Evolutionary conservation across 2,329 filamentous ascomycete species (phyloP), one percentile per base, ranked within the genome.

Genomic region (Cladosporium sp.): DNA sequence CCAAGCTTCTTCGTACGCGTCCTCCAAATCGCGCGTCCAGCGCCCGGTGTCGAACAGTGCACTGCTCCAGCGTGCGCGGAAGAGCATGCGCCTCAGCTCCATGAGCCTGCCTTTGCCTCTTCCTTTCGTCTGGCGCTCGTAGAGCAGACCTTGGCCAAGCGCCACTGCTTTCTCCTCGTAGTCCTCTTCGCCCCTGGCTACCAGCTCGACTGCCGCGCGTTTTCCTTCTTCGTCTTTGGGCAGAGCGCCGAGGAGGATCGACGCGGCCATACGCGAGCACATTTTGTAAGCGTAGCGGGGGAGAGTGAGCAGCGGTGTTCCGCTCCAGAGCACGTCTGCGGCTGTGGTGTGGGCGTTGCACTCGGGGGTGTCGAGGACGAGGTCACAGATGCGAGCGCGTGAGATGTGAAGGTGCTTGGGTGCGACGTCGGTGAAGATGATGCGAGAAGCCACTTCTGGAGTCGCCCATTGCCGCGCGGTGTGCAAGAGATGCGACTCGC

Each of bases 301-400:
- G 33, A 95, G 83, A 0, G 95, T 99, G 31, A 99, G 83, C 26
- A 99, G 82, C 5, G 95, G 95, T 0, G 95, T 98, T 71, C 93
- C 96, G 62, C 91, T 96, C 95, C 95, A 99, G 7, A 99, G 83
- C 1, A 98, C 90, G 74, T 99, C 95, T 14, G 95, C 96, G 1
- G 95, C 95, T 1, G 95, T 99, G 0, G 95, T 99, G 78, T 99
- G 95, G 1, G 93, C 95, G 75, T 99, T 99, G 80, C 95, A 99
- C 78, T 99, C 95, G 1, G 95, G 93, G 0, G 95, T 99, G 78
- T 99, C 95, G 16, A 99, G 86, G 75, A 99, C 98, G 7, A 99
- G 82, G 79, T 99, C 95, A 75, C 94, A 94, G 31, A 99, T 88
- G 26, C 93, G 88, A 6, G 95, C 95, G 37, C 95, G 89, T 7